Evolutionary conservation across 2,329 filamentous ascomycete genomes (phyloP).

Genomic region (Colletotrichum theobromicola): DNA sequence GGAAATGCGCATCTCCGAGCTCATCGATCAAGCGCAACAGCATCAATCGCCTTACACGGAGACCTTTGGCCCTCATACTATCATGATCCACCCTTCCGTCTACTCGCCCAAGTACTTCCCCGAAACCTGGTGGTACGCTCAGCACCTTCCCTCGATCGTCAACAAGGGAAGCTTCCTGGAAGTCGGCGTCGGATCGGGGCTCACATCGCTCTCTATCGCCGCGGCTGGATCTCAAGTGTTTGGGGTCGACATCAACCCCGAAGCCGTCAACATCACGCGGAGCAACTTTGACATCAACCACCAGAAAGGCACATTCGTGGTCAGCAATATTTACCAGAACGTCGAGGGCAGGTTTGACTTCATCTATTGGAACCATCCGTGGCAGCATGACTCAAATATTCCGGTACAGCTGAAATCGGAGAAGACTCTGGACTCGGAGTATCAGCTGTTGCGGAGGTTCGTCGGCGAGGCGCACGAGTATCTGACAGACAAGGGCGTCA

Average conservation of each 20-base stretch:
- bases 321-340: not conserved
- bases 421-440: not conserved
- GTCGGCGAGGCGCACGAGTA: not conserved
- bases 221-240: not conserved
- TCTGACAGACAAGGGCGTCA: not conserved
- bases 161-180: not conserved
- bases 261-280: not conserved
- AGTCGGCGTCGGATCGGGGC: not conserved
- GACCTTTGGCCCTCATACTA: not conserved
- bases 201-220: not conserved
- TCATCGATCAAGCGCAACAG: not conserved
- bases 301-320: not conserved
- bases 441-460: not conserved
- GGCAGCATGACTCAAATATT: not conserved
- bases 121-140: not conserved
- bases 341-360: not conserved
- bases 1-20: not conserved
- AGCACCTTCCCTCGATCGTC: not conserved
- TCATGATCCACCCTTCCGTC: not conserved
- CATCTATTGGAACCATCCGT: not conserved
- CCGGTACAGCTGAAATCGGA: not conserved
- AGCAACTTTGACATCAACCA: not conserved
- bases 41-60: not conserved
- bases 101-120: not conserved
- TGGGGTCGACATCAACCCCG: not conserved